Percentiles rank a stretch among this genome's conserved stretches.
phyloP scores from a whole-genome alignment of 2,329 filamentous ascomycete genomes.

The Hypoxylon sp. region DNA sequence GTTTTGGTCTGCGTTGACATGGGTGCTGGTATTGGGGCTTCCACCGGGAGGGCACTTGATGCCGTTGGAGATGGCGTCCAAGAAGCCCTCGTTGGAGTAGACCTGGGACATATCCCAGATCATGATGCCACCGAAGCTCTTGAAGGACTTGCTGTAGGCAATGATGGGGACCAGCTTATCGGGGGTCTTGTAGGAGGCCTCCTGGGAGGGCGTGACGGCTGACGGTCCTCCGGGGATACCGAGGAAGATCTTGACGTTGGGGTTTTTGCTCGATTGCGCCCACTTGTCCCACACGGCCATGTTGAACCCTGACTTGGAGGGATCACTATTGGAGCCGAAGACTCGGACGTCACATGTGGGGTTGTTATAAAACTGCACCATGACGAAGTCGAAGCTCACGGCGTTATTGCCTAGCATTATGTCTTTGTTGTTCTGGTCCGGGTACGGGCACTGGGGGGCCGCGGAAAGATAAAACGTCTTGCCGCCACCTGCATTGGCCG shows the following conservation, averaged over 20 bases:
- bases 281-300: conserved; percentile 72
- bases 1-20: background rate
- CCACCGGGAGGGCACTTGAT: conserved; percentile 23
- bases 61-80: conserved; percentile 56
- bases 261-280: conserved; percentile 68
- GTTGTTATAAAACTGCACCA: conserved; percentile 76
- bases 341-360: conserved; percentile 66
- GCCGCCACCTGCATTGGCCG: conserved; percentile 51
- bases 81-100: conserved; percentile 65
- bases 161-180: conserved; percentile 61
- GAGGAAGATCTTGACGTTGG: conserved; percentile 70
- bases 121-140: conserved; percentile 73
- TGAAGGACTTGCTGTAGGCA: conserved; percentile 62
- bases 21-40: background rate
- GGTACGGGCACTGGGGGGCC: conserved; percentile 74
- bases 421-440: conserved; percentile 67
- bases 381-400: conserved; percentile 68
- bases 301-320: conserved; percentile 63
- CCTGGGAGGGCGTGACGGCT: conserved; percentile 60
- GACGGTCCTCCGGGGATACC: conserved; percentile 67
- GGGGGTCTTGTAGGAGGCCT: conserved; percentile 58
- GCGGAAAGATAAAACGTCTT: conserved; percentile 69
- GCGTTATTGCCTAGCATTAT: conserved; percentile 60
- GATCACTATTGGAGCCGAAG: conserved; percentile 52
- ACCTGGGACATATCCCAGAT: conserved; percentile 74